A percentile compares a stretch with the other conserved stretches of the same genome.
These are phyloP conservation scores for Grosmannia huntii DNA, from an alignment of 2,329 filamentous ascomycete species.

Conservation along the genomic window DNA sequence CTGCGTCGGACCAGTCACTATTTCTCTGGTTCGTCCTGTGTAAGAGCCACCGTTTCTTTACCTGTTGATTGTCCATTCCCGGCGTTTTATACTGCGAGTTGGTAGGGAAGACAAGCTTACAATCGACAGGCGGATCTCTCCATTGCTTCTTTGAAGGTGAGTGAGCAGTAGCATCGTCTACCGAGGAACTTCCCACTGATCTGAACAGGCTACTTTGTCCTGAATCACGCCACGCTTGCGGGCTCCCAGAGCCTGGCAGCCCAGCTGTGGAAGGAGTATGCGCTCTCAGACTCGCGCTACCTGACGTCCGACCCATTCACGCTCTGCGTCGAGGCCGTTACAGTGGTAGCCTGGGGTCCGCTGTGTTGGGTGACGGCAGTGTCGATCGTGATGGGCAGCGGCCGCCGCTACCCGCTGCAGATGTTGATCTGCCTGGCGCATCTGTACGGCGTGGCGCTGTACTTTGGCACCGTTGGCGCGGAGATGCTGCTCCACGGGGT, in stretches of 20 bases:
- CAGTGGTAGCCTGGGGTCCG: constrained; percentile 51
- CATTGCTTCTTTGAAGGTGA: constrained; percentile 73
- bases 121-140: constrained; percentile 44
- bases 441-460: constrained; percentile 48
- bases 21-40: constrained; percentile 44
- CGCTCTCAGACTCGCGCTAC: constrained; percentile 77
- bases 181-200: not conserved
- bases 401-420: constrained; percentile 36
- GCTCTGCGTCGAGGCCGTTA: constrained; percentile 76
- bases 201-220: constrained; percentile 56
- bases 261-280: constrained; percentile 89
- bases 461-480: constrained; percentile 44
- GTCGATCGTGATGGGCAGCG: constrained; percentile 24
- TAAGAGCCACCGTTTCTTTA: constrained; percentile 19
- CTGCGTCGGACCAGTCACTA: constrained; percentile 27
- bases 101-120: not conserved
- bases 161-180: constrained; percentile 4
- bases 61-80: not conserved
- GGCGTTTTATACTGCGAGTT: not conserved
- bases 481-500: constrained; percentile 32
- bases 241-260: constrained; percentile 60
- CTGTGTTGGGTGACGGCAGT: constrained; percentile 37
- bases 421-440: constrained; percentile 38
- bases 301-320: constrained; percentile 72
- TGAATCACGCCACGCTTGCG: constrained; percentile 53